Base-by-base conservation (phyloP, 306 rosid genomes). In the Pterocarpus macrocarpus region DNA sequence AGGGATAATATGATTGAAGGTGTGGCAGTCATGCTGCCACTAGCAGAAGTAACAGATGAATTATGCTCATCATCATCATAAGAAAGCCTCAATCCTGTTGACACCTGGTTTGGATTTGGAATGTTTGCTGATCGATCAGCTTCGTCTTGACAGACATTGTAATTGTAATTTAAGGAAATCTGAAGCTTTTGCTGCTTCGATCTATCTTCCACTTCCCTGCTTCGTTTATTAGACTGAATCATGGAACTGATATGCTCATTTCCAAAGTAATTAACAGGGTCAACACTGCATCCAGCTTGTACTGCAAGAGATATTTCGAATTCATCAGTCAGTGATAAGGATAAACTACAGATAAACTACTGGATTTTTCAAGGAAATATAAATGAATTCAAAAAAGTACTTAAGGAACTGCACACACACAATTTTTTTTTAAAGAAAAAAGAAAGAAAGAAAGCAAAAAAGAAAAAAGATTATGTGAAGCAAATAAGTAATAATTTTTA, bases 21-120 rank as follows among this genome's bases (percentile, higher is more conserved):
- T 38, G 95, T 69, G n/a, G 86, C 88, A 9, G 92, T 81, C 88
- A 95, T 90, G 81, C 95, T 93, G 85, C 95, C 97, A 85, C 97
- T 95, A 0, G 94, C 97, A 55, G 97, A 91, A 77, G 97, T 95
- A 62, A 95, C 97, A 61, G 97, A 85, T 34, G 99, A 95, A 86
- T 93, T 90, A 32, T 78, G 99, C 75, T 95, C 97, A 83, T 95
- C 99, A 61, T 92, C 97, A 69, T 95, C 98, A 56, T 89, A 95
- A 1, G 97, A 91, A 77, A 95, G 88, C 82, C 97, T 86, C 78
- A 95, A 89, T 63, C 98, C 98, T 15, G 97, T 95, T 64, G 97
- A 95, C 28, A 95, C 97, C 11, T 90, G 87, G 22, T 92, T 89
- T 17, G 88, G 92, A 69, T 93, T 94, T 22, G 90, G 94, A 84